Base-by-base conservation (phyloP, 306 rosid species). In the Canavalia ensiformis region DNA sequence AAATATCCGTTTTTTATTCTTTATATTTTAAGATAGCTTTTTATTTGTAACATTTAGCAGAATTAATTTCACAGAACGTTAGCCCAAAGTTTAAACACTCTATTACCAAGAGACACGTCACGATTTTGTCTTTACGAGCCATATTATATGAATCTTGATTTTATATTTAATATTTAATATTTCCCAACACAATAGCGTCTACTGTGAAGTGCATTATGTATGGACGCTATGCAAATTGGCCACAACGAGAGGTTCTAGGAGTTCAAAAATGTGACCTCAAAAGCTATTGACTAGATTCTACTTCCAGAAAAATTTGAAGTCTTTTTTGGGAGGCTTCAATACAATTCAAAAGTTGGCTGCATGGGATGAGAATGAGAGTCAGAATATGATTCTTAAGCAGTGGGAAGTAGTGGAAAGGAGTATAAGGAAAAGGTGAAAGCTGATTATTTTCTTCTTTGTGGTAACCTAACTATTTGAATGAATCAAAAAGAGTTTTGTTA, bases 361-460 rank as follows among this genome's bases (percentile, higher is more conserved):
- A 18, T 6, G 41, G 37, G 51, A 25, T 67, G 37, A 7, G 25
- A 44, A 25, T 67, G 37, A 7, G 25, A 44, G 9, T 45, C 10
- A 67, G 73, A 68, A 44, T 45, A 42, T 41, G 56, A 68, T 68
- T 68, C 73, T 68, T 29, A 67, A 3, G 52, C 25, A 44, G 52
- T 42, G 41, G 3, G 35, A 66, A 42, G 3, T 1, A 64, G 49
- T 37, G 51, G 42, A 7, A 42, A 8, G 25, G 72, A 66, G 51
- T 66, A 18, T 3, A 45, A 44, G 55, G 3, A 69, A 49, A 49
- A 69, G 31, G 59, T 6, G 59, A 69, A 46, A 6, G 12, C 12
- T 31, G 12, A 50, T 69, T 12, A 69, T 47, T 30, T 69, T 30
- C 37, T 49, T 49, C 3, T 9, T 4, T 6, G 58, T 30, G 44